These are phyloP conservation scores for Porcisia hertigi DNA, from an alignment of 208 protist genomes.

Conservation along the genomic window DNA sequence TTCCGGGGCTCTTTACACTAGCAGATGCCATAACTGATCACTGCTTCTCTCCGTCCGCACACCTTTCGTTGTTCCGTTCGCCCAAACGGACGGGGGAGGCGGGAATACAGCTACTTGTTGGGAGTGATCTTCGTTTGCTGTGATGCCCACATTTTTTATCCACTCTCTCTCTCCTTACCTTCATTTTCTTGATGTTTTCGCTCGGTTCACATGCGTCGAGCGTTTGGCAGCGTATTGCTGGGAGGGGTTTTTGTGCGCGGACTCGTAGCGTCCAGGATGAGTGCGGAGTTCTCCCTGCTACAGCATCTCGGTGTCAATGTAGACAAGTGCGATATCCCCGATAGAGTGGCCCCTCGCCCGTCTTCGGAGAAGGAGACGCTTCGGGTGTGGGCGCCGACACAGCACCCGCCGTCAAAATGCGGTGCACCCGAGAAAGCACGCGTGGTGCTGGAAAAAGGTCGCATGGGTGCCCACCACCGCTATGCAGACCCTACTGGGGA, in stretches of 20 bases:
- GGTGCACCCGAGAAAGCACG: not conserved
- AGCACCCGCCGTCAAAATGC: slow-evolving; percentile 31
- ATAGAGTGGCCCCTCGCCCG: not conserved
- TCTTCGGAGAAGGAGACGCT: slow-evolving; percentile 12
- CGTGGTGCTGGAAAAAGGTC: not conserved
- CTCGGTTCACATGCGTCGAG: not conserved
- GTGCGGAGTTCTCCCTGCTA: slow-evolving; percentile 61
- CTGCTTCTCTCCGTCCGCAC: not conserved
- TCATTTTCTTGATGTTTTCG: not conserved
- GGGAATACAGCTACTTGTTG: not conserved
- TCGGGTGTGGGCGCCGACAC: slow-evolving; percentile 59
- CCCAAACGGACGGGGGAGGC: not conserved
- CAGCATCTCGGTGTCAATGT: slow-evolving; percentile 57
- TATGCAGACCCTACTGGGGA: slow-evolving; percentile 65
- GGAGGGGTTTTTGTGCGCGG: not conserved
- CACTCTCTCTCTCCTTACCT: not conserved
- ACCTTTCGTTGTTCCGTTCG: not conserved
- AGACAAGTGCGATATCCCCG: slow-evolving; percentile 8
- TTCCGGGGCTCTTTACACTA: not conserved
- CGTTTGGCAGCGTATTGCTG: not conserved
- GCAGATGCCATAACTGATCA: not conserved
- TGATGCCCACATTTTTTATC: not conserved
- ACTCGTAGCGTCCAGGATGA: slow-evolving; percentile 24
- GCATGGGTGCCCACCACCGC: not conserved
- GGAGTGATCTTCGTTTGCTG: no score